Percentiles rank a stretch among this genome's conserved stretches.
Conservation (phyloP, 495 filamentous ascomycete species). For the Hyaloscypha bicolor region DNA sequence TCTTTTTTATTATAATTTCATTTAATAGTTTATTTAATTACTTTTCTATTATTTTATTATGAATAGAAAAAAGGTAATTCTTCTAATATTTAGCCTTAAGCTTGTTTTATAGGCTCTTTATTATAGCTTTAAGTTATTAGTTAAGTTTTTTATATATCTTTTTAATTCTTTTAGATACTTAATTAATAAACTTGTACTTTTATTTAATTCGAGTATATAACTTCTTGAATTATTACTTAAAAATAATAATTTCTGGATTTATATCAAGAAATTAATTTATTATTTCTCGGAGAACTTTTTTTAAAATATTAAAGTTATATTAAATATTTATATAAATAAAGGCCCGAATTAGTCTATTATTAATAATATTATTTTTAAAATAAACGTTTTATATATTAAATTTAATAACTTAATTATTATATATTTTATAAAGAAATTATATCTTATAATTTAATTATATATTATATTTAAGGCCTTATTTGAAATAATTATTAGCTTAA, state of each 20-base stretch:
- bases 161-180: too few species aligned
- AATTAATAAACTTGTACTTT: slow-evolving; percentile 25
- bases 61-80: slow-evolving; percentile 29
- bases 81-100: slow-evolving; percentile 20
- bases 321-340: slow-evolving; percentile 34
- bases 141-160: too few species aligned
- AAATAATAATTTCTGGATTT: slow-evolving; percentile 25
- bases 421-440: too few species aligned
- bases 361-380: slow-evolving; percentile 23
- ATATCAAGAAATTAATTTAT: slow-evolving; percentile 15
- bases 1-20: neutral
- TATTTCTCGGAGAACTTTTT: slow-evolving; percentile 25
- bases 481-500: too few species aligned
- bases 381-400: slow-evolving; percentile 31
- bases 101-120: slow-evolving; percentile 17
- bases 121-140: too few species aligned
- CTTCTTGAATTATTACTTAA: too few species aligned
- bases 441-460: too few species aligned
- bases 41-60: too few species aligned
- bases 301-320: slow-evolving; percentile 24
- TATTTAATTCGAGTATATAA: slow-evolving; percentile 18
- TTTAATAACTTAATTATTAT: slow-evolving; percentile 23
- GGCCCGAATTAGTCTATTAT: slow-evolving; percentile 31
- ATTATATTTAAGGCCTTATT: too few species aligned
- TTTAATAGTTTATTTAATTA: slow-evolving; percentile 16